A percentile compares a stretch with the other conserved stretches of the same genome.
phyloP scores from a whole-genome alignment of 176 grass and related monocot species.

The Eremochloa ophiuroides region DNA sequence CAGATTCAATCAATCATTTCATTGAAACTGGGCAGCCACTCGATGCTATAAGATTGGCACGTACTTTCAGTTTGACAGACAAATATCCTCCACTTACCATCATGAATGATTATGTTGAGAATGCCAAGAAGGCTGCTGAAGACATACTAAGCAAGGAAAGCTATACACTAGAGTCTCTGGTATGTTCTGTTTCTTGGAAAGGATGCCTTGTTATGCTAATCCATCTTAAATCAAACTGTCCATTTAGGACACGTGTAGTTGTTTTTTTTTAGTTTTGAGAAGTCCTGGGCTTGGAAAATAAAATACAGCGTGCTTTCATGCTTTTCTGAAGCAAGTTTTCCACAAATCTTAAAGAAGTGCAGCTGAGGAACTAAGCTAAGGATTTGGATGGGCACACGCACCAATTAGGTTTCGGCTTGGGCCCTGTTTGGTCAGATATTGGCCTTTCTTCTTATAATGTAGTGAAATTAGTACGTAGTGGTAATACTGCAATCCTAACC shows the following conservation, averaged over 20 bases:
- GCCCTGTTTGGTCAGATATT: neutral
- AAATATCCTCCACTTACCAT: slow-evolving; percentile 26
- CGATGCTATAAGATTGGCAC: slow-evolving; percentile 33
- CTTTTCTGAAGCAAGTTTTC: neutral
- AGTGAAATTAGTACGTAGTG: neutral
- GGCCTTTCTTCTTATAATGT: neutral
- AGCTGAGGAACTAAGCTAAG: neutral
- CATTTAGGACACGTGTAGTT: neutral
- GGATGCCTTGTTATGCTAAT: slow-evolving; percentile 3
- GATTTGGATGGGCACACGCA: neutral
- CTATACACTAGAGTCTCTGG: slow-evolving; percentile 27
- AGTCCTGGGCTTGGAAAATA: neutral
- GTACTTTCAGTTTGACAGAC: slow-evolving; percentile 23
- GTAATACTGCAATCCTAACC: neutral
- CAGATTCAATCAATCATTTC: slow-evolving; percentile 24
- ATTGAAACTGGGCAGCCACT: slow-evolving; percentile 20
- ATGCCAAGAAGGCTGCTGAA: slow-evolving; percentile 27
- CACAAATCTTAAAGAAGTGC: neutral
- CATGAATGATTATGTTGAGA: slow-evolving; percentile 26
- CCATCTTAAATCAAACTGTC: neutral
- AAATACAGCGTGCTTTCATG: neutral
- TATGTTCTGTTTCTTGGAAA: slow-evolving; percentile 2
- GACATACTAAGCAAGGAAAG: slow-evolving; percentile 33
- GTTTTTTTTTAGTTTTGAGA: neutral
- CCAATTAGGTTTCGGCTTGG: neutral